Conservation (phyloP, 129 eudicot species). For the Oenanthe sinensis region DNA sequence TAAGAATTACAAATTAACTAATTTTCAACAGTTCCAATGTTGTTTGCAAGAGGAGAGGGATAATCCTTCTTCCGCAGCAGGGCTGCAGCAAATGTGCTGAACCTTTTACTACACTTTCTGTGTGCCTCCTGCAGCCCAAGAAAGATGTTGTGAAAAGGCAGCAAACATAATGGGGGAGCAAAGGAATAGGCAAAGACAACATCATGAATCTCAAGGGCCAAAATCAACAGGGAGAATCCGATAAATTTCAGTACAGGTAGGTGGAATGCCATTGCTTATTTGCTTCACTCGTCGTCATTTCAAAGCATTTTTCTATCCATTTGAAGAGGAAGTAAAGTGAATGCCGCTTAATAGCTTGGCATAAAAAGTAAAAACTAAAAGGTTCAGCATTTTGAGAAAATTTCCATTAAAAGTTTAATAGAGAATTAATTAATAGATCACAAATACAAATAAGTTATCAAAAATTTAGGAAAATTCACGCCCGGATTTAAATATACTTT, state of each 20-base stretch:
- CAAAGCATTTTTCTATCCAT: constrained; percentile 72
- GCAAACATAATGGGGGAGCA: not conserved
- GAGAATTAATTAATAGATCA: too few species aligned
- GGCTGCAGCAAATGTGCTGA: constrained; percentile 73
- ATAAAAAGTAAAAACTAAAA: too few species aligned
- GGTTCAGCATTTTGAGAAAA: not conserved
- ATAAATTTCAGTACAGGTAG: constrained; percentile 62
- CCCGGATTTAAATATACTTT: too few species aligned
- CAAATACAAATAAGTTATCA: not conserved
- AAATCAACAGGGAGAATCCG: constrained; percentile 5
- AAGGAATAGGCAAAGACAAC: not conserved
- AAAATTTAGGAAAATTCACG: too few species aligned
- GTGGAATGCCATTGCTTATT: constrained; percentile 54
- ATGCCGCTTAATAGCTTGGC: too few species aligned
- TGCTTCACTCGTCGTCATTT: constrained; percentile 79
- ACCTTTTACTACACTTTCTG: constrained; percentile 63
- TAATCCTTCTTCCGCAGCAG: constrained; percentile 60
- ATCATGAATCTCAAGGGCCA: not conserved
- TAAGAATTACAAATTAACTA: constrained; percentile 69
- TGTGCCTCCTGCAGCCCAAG: constrained; percentile 88
- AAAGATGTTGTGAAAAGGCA: not conserved
- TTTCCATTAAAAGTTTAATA: not conserved
- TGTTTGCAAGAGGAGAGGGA: constrained; percentile 47
- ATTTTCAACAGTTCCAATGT: constrained; percentile 60
- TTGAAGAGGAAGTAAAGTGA: too few species aligned